Percentiles rank a stretch among this genome's conserved stretches.
Conservation (phyloP, 495 filamentous ascomycete species). For the Penicillium nucicola region DNA sequence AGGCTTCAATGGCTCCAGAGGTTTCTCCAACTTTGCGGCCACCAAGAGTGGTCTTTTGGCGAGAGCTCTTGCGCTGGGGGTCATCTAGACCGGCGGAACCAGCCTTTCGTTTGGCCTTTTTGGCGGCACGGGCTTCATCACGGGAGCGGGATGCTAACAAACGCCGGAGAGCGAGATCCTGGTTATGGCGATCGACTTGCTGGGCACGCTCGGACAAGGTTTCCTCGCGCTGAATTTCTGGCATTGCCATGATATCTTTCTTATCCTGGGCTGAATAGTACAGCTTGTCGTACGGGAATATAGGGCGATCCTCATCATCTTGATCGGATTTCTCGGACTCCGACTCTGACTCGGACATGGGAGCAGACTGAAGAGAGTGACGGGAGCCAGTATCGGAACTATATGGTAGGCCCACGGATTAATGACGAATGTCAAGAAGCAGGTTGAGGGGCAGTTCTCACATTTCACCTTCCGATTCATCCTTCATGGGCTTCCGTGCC, state of each 20-base stretch:
- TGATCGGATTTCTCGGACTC: slow-evolving; percentile 48
- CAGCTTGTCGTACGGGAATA: slow-evolving; percentile 86
- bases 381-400: slow-evolving; percentile 67
- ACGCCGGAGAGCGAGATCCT: slow-evolving; percentile 80
- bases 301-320: slow-evolving; percentile 54
- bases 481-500: slow-evolving; percentile 43
- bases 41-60: slow-evolving; percentile 74
- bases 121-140: slow-evolving; percentile 53
- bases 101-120: slow-evolving; percentile 78
- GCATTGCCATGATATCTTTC: slow-evolving; percentile 76
- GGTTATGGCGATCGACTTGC: slow-evolving; percentile 72
- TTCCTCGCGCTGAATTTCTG: slow-evolving; percentile 85
- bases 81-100: slow-evolving; percentile 70
- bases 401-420: slow-evolving; percentile 13
- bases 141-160: slow-evolving; percentile 67
- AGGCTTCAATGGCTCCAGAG: slow-evolving; percentile 71
- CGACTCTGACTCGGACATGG: slow-evolving; percentile 78
- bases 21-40: slow-evolving; percentile 77
- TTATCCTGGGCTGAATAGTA: slow-evolving; percentile 80
- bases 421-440: neutral
- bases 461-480: slow-evolving; percentile 82
- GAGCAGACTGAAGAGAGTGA: slow-evolving; percentile 73
- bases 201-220: slow-evolving; percentile 85
- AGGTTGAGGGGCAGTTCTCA: slow-evolving; percentile 48
- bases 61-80: slow-evolving; percentile 71